Conservation (phyloP, 2,329 filamentous ascomycete genomes). For the Periconia sp. region DNA sequence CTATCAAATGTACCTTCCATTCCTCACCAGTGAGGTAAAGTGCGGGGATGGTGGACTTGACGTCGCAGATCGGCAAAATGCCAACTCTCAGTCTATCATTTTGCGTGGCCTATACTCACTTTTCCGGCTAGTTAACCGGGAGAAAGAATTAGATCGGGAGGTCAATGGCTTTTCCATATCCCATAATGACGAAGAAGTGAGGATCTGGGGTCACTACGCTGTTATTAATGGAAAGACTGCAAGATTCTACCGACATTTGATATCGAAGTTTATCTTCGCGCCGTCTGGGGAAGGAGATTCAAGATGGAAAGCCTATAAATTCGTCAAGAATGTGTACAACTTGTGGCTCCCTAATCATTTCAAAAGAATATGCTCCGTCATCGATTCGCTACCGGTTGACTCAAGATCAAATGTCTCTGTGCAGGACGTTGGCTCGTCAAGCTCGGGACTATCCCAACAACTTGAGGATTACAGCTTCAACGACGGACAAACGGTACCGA, state of each 20-base stretch:
- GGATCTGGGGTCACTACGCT: constrained; percentile 22
- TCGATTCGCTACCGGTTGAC: constrained; percentile 13
- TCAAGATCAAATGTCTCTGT: constrained; percentile 6
- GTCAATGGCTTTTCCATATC: constrained; percentile 24
- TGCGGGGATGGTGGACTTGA: constrained; percentile 18
- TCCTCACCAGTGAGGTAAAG: constrained; percentile 26
- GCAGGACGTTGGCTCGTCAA: constrained; percentile 2
- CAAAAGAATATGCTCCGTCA: constrained; percentile 14
- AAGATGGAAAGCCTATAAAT: constrained; percentile 16
- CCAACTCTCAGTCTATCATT: constrained; percentile 17
- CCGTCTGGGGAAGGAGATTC: constrained; percentile 4
- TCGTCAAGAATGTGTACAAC: constrained; percentile 18
- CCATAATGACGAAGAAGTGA: constrained; percentile 18
- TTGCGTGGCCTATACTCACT: constrained; percentile 15
- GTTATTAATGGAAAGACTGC: constrained; percentile 17
- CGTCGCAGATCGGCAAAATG: constrained; percentile 26
- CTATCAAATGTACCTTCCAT: constrained; percentile 25
- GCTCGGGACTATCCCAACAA: constrained; percentile 2
- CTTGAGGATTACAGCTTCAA: background rate
- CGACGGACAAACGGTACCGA: constrained; percentile 1
- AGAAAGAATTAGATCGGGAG: constrained; percentile 23
- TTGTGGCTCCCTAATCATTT: constrained; percentile 16
- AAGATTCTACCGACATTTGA: constrained; percentile 22
- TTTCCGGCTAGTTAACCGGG: constrained; percentile 18
- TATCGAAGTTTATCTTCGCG: constrained; percentile 13